Conservation (phyloP, 768 basidiomycete species). For the Boletus reticuloceps region DNA sequence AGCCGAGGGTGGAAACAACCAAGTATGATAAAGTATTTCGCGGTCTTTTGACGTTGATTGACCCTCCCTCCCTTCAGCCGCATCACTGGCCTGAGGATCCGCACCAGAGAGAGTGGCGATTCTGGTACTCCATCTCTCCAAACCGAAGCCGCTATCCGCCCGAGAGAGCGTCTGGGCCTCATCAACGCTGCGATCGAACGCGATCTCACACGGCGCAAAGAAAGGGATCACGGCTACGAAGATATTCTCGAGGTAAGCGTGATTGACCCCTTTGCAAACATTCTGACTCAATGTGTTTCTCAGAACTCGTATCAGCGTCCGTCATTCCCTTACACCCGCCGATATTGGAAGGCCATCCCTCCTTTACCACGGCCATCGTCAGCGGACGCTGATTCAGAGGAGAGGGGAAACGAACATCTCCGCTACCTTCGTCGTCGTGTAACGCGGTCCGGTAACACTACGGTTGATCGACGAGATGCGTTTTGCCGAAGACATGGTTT, state of each 20-base stretch:
- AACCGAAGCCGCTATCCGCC: slow-evolving; percentile 52
- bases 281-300: slow-evolving; percentile 7
- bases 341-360: slow-evolving; percentile 64
- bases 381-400: slow-evolving; percentile 17
- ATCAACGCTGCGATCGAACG: slow-evolving; percentile 58
- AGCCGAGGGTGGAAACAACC: slow-evolving; percentile 38
- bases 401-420: slow-evolving; percentile 23
- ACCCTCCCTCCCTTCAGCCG: slow-evolving; percentile 32
- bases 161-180: slow-evolving; percentile 60
- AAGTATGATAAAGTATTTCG: slow-evolving; percentile 3
- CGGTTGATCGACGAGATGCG: slow-evolving; percentile 66
- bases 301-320: slow-evolving; percentile 73
- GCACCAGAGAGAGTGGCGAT: slow-evolving; percentile 45
- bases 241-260: slow-evolving; percentile 74
- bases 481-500: slow-evolving; percentile 26
- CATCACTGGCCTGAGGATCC: slow-evolving; percentile 52
- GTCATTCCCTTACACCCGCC: slow-evolving; percentile 53
- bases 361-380: slow-evolving; percentile 35
- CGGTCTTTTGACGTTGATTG: not conserved
- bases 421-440: slow-evolving; percentile 61
- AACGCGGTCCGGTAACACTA: slow-evolving; percentile 79
- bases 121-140: slow-evolving; percentile 36
- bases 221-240: slow-evolving; percentile 80
- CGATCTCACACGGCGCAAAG: slow-evolving; percentile 62
- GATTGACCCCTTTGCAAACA: not conserved